A percentile compares a stretch with the other conserved stretches of the same genome.
Conservation (phyloP, 2,329 filamentous ascomycete species). For the Cytospora leucostoma region DNA sequence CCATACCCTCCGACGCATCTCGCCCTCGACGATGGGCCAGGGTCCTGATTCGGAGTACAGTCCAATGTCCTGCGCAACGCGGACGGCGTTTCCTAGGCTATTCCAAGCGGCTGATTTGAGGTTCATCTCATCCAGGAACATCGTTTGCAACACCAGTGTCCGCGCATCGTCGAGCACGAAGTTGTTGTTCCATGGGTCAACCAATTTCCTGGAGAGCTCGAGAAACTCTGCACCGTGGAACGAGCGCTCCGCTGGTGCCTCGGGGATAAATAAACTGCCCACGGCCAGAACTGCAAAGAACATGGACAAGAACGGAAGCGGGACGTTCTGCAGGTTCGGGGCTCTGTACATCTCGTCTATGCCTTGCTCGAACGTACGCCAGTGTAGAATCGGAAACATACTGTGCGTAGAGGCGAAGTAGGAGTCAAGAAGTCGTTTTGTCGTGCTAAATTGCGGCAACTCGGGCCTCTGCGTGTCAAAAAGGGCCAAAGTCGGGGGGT, state of each 20-base stretch:
- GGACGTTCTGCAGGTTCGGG: slow-evolving; percentile 59
- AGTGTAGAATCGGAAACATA: slow-evolving; percentile 83
- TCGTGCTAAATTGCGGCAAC: slow-evolving; percentile 68
- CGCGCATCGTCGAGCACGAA: slow-evolving; percentile 75
- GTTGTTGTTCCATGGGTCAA: slow-evolving; percentile 82
- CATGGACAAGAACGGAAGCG: slow-evolving; percentile 73
- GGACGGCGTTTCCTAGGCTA: slow-evolving; percentile 79
- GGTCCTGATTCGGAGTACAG: slow-evolving; percentile 74
- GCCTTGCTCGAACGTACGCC: slow-evolving; percentile 76
- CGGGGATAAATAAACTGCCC: slow-evolving; percentile 71
- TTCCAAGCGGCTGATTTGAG: slow-evolving; percentile 81
- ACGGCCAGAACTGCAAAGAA: slow-evolving; percentile 84
- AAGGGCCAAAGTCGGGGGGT: slow-evolving; percentile 45
- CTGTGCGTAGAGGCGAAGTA: slow-evolving; percentile 79
- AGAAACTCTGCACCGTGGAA: slow-evolving; percentile 64
- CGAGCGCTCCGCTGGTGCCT: slow-evolving; percentile 55
- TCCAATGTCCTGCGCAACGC: slow-evolving; percentile 80
- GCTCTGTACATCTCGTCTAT: slow-evolving; percentile 76
- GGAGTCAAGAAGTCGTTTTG: slow-evolving; percentile 71
- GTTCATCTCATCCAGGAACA: slow-evolving; percentile 85
- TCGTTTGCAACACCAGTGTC: slow-evolving; percentile 69
- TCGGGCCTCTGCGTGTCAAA: slow-evolving; percentile 60
- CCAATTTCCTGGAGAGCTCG: slow-evolving; percentile 66
- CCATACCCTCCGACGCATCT: slow-evolving; percentile 88
- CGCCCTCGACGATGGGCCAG: slow-evolving; percentile 74